phyloP scores from a whole-genome alignment of 495 filamentous ascomycete genomes.

The Xylaria telfairii region DNA sequence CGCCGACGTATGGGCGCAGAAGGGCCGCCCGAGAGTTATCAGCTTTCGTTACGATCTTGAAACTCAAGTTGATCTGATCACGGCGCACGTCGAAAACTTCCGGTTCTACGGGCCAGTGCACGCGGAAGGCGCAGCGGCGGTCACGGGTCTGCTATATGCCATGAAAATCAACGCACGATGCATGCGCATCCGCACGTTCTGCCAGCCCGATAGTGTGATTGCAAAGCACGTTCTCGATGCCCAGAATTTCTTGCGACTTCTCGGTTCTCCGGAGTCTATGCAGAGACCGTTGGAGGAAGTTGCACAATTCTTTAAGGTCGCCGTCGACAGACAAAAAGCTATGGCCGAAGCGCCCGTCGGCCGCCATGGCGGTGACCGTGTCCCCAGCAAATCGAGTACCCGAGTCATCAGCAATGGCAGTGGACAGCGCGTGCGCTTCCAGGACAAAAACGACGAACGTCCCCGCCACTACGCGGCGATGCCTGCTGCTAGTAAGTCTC shows the following conservation, averaged over 20 bases:
- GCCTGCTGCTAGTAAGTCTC: neutral
- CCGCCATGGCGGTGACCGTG: neutral
- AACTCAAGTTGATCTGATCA: slow-evolving; percentile 54
- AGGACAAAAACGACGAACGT: neutral
- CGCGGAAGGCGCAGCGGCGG: slow-evolving; percentile 28
- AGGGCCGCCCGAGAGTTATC: slow-evolving; percentile 50
- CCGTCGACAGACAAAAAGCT: slow-evolving; percentile 33
- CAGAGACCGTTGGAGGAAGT: slow-evolving; percentile 47
- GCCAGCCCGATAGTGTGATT: slow-evolving; percentile 55
- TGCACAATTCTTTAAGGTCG: slow-evolving; percentile 45
- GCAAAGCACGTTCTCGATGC: slow-evolving; percentile 53
- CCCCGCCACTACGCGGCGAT: neutral
- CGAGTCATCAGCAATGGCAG: slow-evolving; percentile 12
- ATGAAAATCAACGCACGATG: slow-evolving; percentile 48
- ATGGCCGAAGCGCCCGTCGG: neutral
- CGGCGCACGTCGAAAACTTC: slow-evolving; percentile 47
- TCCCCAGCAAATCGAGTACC: neutral
- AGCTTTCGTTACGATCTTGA: slow-evolving; percentile 57
- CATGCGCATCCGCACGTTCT: slow-evolving; percentile 50
- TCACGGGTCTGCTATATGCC: slow-evolving; percentile 46
- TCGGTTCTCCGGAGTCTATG: slow-evolving; percentile 40
- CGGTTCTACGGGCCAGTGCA: slow-evolving; percentile 48
- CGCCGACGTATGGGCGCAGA: slow-evolving; percentile 46
- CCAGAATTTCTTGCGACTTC: slow-evolving; percentile 44
- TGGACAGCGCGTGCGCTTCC: slow-evolving; percentile 20